phyloP scores from a whole-genome alignment of 306 rosid genomes.

The Acacia crassicarpa region DNA sequence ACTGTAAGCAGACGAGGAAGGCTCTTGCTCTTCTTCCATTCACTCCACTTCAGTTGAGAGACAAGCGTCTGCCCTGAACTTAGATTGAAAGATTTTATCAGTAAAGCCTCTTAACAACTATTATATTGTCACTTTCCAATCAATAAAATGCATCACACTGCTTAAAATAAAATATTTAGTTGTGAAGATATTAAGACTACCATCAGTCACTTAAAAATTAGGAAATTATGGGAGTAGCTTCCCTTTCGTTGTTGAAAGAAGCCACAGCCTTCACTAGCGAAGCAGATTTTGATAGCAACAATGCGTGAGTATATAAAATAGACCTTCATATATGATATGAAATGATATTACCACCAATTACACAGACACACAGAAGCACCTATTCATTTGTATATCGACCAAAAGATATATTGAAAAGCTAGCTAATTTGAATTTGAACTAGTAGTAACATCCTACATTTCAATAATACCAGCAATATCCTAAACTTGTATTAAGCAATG shows the following conservation, averaged over 20 bases:
- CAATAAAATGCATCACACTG: neutral
- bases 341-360: neutral
- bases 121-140: neutral
- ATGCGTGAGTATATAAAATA: neutral
- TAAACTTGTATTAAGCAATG: too few species aligned
- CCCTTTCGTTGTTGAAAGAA: neutral
- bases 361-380: neutral
- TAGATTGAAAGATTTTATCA: neutral
- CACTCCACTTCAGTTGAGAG: neutral
- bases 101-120: neutral
- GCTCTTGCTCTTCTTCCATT: neutral
- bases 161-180: neutral
- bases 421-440: neutral
- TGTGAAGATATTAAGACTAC: neutral
- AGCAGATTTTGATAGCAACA: neutral
- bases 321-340: neutral
- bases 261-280: neutral
- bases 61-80: neutral
- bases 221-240: neutral
- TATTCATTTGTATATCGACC: neutral
- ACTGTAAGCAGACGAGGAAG: neutral
- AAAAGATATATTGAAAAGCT: neutral
- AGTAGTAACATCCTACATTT: neutral
- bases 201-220: neutral
- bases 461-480: neutral